Conservation (phyloP, 78 protist genomes). For the slime mould (Dictyostelium discoideum) region DNA sequence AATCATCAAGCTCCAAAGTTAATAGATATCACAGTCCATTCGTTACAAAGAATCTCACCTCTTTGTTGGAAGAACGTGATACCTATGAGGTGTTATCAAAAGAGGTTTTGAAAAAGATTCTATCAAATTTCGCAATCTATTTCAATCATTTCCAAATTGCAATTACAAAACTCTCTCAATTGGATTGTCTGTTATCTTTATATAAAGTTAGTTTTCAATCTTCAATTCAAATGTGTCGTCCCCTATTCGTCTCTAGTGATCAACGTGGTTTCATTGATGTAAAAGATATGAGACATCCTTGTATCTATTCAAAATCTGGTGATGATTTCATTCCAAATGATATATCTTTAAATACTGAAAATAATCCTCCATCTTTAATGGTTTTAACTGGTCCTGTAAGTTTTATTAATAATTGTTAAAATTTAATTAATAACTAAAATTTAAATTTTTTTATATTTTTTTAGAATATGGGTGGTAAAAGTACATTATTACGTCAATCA, state of each 20-base stretch:
- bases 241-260: neutral
- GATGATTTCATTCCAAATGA: conserved; percentile 87
- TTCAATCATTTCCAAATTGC: neutral
- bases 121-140: neutral
- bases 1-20: neutral
- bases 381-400: conserved; percentile 97
- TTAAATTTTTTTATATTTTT: neutral
- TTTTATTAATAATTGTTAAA: conserved; percentile 18
- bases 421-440: neutral
- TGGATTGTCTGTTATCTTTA: conserved; percentile 47
- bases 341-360: neutral
- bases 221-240: conserved; percentile 37
- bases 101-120: conserved; percentile 10
- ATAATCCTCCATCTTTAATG: conserved; percentile 37
- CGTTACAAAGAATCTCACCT: neutral
- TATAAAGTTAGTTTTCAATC: conserved; percentile 43
- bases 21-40: conserved; percentile 57
- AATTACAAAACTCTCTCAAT: neutral
- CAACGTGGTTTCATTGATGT: conserved; percentile 9
- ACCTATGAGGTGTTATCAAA: conserved; percentile 2
- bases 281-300: conserved; percentile 78
- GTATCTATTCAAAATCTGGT: conserved; percentile 46
- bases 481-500: conserved; percentile 93
- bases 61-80: conserved; percentile 54
- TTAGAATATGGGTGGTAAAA: conserved; percentile 93